Evolutionary conservation across 2,329 filamentous ascomycete species (phyloP).

Genomic region (Aureobasidium sp.): DNA sequence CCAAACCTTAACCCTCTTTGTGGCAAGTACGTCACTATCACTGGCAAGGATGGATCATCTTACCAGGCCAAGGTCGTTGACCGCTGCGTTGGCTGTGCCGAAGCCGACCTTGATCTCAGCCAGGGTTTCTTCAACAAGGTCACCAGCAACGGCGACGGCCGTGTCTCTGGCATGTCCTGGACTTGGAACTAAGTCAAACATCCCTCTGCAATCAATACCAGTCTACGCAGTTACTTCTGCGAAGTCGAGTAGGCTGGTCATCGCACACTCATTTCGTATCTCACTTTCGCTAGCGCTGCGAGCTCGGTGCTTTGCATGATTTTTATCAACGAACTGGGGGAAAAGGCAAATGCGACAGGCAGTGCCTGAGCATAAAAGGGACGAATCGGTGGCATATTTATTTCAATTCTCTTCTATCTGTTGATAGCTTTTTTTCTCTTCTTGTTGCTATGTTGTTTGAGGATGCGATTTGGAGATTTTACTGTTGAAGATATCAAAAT

Average conservation of each 20-base stretch:
- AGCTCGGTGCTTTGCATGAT: constrained; percentile 15
- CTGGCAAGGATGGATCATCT: constrained; percentile 49
- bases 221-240: constrained; percentile 5
- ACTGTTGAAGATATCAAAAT: neutral
- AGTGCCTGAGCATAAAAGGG: constrained; percentile 7
- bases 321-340: constrained; percentile 2
- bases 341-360: constrained; percentile 13
- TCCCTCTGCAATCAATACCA: neutral
- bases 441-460: constrained; percentile 11
- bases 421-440: constrained; percentile 15
- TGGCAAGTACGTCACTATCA: constrained; percentile 60
- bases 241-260: constrained; percentile 10
- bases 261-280: constrained; percentile 14
- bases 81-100: constrained; percentile 65
- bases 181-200: constrained; percentile 29
- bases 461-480: constrained; percentile 1
- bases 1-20: constrained; percentile 65
- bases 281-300: constrained; percentile 15
- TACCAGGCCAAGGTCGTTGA: constrained; percentile 57
- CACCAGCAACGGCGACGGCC: constrained; percentile 30
- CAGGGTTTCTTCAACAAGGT: constrained; percentile 33
- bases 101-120: constrained; percentile 54
- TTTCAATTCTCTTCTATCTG: constrained; percentile 16
- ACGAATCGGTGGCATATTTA: neutral
- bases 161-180: constrained; percentile 37